Conservation (phyloP, 2,329 filamentous ascomycete species). For the Alternaria longipes region DNA sequence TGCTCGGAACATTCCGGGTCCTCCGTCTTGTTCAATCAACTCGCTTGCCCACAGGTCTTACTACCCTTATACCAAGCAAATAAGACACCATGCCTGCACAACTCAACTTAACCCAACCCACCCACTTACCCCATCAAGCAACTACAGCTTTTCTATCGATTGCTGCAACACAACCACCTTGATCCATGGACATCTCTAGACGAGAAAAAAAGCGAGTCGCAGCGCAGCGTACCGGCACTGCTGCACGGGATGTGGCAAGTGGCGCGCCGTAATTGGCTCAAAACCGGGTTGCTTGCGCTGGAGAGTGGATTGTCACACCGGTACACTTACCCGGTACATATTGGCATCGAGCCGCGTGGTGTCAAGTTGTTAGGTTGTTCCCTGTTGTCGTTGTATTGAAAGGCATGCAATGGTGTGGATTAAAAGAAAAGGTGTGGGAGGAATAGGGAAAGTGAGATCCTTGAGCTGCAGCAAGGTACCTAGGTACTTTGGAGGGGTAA, state of each 20-base stretch:
- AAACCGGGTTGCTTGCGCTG: conserved; percentile 4
- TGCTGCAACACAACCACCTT: conserved; percentile 4
- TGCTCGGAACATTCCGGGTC: neutral
- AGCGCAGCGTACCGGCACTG: conserved; percentile 1
- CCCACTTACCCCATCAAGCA: conserved; percentile 1
- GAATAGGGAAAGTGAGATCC: neutral
- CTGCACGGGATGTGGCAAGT: conserved; percentile 13
- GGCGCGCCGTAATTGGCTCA: conserved; percentile 16
- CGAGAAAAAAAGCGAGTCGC: neutral
- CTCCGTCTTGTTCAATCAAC: neutral
- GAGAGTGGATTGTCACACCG: conserved; percentile 12
- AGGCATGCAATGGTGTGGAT: conserved; percentile 5
- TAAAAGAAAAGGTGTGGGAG: neutral
- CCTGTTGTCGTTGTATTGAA: conserved; percentile 8
- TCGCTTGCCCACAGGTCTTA: neutral
- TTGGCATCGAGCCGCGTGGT: conserved; percentile 8
- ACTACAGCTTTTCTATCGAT: neutral
- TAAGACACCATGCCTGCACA: neutral
- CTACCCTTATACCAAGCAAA: neutral
- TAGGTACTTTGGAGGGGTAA: neutral
- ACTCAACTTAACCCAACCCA: neutral
- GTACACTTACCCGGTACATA: conserved; percentile 3
- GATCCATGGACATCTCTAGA: conserved; percentile 4
- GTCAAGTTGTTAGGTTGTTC: conserved; percentile 8
- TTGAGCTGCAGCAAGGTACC: neutral